Evolutionary conservation across 108 stramenopile genomes (phyloP), one percentile per base, ranked within the genome.

Genomic region (Nitzschia sp.): DNA sequence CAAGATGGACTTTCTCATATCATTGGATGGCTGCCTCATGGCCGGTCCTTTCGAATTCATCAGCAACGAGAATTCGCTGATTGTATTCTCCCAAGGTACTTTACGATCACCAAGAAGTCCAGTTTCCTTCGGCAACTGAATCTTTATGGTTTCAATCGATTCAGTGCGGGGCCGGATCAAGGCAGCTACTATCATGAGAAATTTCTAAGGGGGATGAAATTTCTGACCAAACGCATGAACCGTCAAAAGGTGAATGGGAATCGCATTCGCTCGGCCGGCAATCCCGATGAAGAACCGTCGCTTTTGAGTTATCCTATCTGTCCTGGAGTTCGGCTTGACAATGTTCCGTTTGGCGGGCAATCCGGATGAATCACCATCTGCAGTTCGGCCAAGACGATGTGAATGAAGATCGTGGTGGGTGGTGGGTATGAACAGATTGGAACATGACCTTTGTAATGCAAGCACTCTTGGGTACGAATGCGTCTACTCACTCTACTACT

Each of bases 101-200:
- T 94, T 73, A 82, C 88, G 47, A 92, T 92, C 77, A 86, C 87
- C 55, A 92, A 90, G 61, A 90, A 86, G 71, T 81, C 88, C 21
- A 82, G 82, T 45, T 94, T 96, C 71, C 81, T 94, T 65, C 68
- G 95, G 19, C 93, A 96, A 72, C 83, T 95, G 23, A 94, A 94
- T 60, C 69, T 96, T 16, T 91, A 94, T 69, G 88, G 85, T 1
- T 94, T 94, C 63, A 69, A 75, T 58, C 84, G 88, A 25, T 74
- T 94, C 27, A 86, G 82, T 31, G 70, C 77, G 15, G 90, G 90
- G 17, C 57, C 78, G 15, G 90, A 94, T 57, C 75, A 87, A 56
- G 86, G 85, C 6, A 70, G 68, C 21, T 95, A 92, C 63, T 95
- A 89, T 57, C 90, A 95, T 68, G 89, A 88, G 61, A 67, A 77